Conservation (phyloP, 805 yeast species). For the Henningerozyma blattae region DNA sequence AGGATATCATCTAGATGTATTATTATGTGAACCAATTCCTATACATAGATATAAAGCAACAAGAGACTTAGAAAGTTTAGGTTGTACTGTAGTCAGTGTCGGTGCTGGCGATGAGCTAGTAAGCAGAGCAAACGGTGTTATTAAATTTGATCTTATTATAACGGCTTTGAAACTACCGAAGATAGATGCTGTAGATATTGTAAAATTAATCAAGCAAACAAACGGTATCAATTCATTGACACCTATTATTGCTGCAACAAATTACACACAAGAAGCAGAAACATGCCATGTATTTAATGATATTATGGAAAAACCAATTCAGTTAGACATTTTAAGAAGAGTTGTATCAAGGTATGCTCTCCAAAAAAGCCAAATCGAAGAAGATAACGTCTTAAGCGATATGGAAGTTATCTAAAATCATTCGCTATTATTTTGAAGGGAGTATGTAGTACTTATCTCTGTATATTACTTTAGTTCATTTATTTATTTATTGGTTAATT, state of each 20-base stretch:
- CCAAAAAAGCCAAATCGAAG: conserved; percentile 21
- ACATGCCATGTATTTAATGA: conserved; percentile 45
- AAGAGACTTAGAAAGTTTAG: conserved; percentile 50
- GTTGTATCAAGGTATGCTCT: conserved; percentile 21
- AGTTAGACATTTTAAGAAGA: conserved; percentile 14
- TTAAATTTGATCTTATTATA: conserved; percentile 73
- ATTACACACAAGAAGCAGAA: conserved; percentile 55
- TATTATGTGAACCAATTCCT: conserved; percentile 82
- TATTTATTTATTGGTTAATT: no score
- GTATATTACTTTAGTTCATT: no score
- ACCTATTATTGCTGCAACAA: conserved; percentile 66
- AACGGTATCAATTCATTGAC: conserved; percentile 67
- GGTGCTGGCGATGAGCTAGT: conserved; percentile 74
- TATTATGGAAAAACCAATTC: conserved; percentile 62
- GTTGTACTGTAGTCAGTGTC: conserved; percentile 72
- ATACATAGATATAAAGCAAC: conserved; percentile 60
- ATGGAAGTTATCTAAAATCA: no score
- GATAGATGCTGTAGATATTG: conserved; percentile 63
- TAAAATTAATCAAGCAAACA: conserved; percentile 63
- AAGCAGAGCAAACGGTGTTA: conserved; percentile 69
- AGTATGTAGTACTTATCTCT: no score
- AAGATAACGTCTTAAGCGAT: conserved; percentile 23
- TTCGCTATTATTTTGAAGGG: no score
- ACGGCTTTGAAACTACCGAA: conserved; percentile 61
- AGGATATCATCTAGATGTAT: conserved; percentile 41